phyloP scores from a whole-genome alignment of 768 basidiomycete species.

The button mushroom (Agaricus bisporus) region DNA sequence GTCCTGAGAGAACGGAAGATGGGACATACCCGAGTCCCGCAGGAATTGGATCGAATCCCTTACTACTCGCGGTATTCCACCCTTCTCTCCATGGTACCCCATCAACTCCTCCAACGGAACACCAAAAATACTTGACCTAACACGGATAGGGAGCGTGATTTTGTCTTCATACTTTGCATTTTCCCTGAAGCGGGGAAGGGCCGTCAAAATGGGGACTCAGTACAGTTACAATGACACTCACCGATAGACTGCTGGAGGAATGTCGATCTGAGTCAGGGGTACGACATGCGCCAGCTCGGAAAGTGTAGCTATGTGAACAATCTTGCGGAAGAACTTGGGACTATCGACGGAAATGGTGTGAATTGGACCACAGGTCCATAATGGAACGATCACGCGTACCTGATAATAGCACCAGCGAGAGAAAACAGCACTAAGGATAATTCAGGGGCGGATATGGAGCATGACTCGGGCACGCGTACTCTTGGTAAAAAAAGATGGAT shows the following conservation, averaged over 20 bases:
- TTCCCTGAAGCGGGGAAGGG: conserved; percentile 43
- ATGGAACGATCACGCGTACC: conserved; percentile 34
- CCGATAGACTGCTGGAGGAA: conserved; percentile 80
- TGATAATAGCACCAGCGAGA: conserved; percentile 81
- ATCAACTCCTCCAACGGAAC: conserved; percentile 79
- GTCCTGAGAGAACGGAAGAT: background rate
- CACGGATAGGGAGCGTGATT: conserved; percentile 59
- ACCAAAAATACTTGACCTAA: conserved; percentile 65
- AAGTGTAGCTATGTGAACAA: conserved; percentile 69
- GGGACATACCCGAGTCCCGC: conserved; percentile 44
- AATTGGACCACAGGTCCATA: background rate
- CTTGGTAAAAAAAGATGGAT: conserved; percentile 84
- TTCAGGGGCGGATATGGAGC: conserved; percentile 6
- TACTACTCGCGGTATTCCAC: conserved; percentile 74
- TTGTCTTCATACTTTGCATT: conserved; percentile 69
- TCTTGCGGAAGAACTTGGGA: conserved; percentile 87
- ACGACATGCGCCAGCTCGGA: conserved; percentile 73
- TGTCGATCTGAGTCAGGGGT: conserved; percentile 83
- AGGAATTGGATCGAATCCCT: conserved; percentile 71
- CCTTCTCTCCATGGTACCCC: conserved; percentile 80
- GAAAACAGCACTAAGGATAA: conserved; percentile 71
- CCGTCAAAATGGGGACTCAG: background rate
- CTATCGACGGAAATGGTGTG: conserved; percentile 28
- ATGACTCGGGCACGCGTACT: conserved; percentile 39
- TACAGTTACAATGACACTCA: conserved; percentile 27